phyloP scores from a whole-genome alignment of 2,329 filamentous ascomycete species.

The Rasamsonia emersonii region DNA sequence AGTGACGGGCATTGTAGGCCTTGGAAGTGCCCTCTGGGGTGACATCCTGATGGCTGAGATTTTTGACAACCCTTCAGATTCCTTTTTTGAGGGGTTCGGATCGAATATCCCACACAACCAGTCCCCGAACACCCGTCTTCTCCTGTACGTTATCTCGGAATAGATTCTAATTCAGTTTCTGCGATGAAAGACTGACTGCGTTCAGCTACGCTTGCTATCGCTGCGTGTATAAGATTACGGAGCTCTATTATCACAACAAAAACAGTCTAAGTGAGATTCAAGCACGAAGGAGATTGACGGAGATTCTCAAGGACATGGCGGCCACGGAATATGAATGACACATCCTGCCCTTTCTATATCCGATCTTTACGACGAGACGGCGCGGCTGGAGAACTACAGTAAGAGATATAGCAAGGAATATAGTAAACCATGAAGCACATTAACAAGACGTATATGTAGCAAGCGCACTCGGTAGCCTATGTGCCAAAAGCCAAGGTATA shows the following conservation, averaged over 20 bases:
- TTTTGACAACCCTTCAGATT: constrained; percentile 31
- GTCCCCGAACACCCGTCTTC: constrained; percentile 20
- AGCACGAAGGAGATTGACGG: constrained; percentile 27
- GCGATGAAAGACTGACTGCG: constrained; percentile 1
- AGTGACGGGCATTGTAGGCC: constrained; percentile 45
- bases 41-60: constrained; percentile 47
- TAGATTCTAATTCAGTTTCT: constrained; percentile 1
- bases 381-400: too few relatives aligned
- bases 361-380: too few relatives aligned
- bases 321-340: constrained; percentile 10
- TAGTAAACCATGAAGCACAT: too few relatives aligned
- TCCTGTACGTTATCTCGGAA: constrained; percentile 25
- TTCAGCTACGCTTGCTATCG: constrained; percentile 33
- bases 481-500: too few relatives aligned
- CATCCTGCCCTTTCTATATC: too few relatives aligned
- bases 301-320: constrained; percentile 21
- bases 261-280: constrained; percentile 28
- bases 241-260: constrained; percentile 31
- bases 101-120: constrained; percentile 14
- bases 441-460: too few relatives aligned
- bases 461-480: too few relatives aligned
- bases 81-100: constrained; percentile 29
- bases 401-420: too few relatives aligned
- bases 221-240: constrained; percentile 25
- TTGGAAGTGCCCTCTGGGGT: constrained; percentile 48